phyloP scores from a whole-genome alignment of 2,329 filamentous ascomycete species.

The Stemphylium beticola region DNA sequence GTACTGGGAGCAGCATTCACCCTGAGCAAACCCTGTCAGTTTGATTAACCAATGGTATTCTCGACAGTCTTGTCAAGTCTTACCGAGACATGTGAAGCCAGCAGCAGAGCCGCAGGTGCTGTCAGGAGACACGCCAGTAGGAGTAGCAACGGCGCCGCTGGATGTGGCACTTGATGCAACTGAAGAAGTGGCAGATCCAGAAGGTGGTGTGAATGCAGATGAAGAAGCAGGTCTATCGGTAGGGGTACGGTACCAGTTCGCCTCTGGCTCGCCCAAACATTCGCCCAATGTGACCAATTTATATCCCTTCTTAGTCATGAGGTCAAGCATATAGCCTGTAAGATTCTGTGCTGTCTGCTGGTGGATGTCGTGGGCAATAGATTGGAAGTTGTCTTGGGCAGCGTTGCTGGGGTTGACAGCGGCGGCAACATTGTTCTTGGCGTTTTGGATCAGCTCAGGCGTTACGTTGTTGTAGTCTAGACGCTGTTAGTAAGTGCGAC shows the following conservation, averaged over 20 bases:
- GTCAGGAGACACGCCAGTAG: slow-evolving; percentile 15
- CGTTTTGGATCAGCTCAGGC: slow-evolving; percentile 39
- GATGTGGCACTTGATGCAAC: slow-evolving; percentile 9
- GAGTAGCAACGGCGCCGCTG: slow-evolving; percentile 7
- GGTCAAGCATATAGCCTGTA: slow-evolving; percentile 51
- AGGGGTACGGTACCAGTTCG: slow-evolving; percentile 55
- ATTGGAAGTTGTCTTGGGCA: slow-evolving; percentile 51
- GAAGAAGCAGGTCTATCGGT: slow-evolving; percentile 16
- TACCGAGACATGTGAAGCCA: slow-evolving; percentile 29
- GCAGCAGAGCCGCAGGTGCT: slow-evolving; percentile 25
- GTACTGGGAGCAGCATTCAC: slow-evolving; percentile 46
- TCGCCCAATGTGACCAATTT: slow-evolving; percentile 54
- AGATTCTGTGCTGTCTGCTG: slow-evolving; percentile 52
- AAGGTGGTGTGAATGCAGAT: slow-evolving; percentile 14
- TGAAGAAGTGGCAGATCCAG: slow-evolving; percentile 26
- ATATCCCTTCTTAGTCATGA: slow-evolving; percentile 46
- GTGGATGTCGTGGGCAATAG: slow-evolving; percentile 60
- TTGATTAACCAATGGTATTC: not conserved
- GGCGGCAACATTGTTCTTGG: slow-evolving; percentile 49
- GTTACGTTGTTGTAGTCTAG: slow-evolving; percentile 43
- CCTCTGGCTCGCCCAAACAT: slow-evolving; percentile 52
- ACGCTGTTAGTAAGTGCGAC: slow-evolving; percentile 41
- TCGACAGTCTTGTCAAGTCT: not conserved
- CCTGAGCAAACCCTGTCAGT: slow-evolving; percentile 35
- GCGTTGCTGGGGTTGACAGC: slow-evolving; percentile 46